Base-by-base conservation (phyloP, 2,329 filamentous ascomycete species). In the Hypoxylon sp. region DNA sequence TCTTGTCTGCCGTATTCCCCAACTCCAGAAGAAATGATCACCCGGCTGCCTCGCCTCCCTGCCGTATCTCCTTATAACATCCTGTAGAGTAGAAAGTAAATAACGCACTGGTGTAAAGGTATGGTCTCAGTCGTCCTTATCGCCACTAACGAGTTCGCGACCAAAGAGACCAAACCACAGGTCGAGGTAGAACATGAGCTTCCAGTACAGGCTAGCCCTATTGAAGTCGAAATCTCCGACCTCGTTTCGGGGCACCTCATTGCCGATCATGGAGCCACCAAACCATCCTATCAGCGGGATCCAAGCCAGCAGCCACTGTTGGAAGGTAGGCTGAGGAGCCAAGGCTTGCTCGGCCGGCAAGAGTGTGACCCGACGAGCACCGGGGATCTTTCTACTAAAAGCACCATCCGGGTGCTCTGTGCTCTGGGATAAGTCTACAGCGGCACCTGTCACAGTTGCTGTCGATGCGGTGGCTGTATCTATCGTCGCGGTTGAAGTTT, bases 141-240 rank as follows among this genome's bases (percentile, higher is more conserved):
- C 86, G 8, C 81, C 81, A 71, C 79, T 83, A 64, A 84, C 81
- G 59, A 89, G 85, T 70, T 89, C 87, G 21, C 86, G 83, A 43
- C 83, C 83, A 74, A 90, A 90, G 39, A 89, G 79, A 3, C 82
- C 80, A 73, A 89, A 88, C 57, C 82, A 83, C 16, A 81, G 79
- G 73, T 90, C 88, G 23, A 90, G 79, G 80, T 83, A 88, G 80
- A 85, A 90, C 71, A 90, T 87, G 45, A 90, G 73, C 77, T 87
- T 87, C 88, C 88, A 91, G 79, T 90, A 91, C 65, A 90, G 77
- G 65, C 87, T 90, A 9, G 88, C 88, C 47, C 81, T 81, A 43
- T 87, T 87, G 83, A 89, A 91, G 78, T 97, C 94, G 72, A 97
- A 94, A 43, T 88, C 88, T 61, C 92, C 92, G 45, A 85, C 83